Base-by-base conservation (phyloP, 1,284 basidiomycete genomes). In the Clitocybe nebularis region DNA sequence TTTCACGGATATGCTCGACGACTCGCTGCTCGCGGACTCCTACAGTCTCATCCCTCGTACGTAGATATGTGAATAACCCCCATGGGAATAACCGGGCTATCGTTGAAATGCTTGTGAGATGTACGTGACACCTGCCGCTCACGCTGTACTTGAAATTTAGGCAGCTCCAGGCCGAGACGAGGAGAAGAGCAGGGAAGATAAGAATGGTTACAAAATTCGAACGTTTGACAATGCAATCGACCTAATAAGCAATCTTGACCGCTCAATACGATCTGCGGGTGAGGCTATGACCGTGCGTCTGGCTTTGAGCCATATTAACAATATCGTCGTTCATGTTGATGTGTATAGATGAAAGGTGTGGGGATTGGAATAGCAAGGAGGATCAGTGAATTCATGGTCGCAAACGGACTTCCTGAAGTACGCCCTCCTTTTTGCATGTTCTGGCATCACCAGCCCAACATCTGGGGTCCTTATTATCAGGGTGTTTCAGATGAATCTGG, bases 181-280 rank as follows among this genome's bases (percentile, higher is more conserved):
- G 9, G 76, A 79, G 45, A 57, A 66, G 11, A 35, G 51, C 3
- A 62, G 59, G n/a, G 44, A 59, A 1, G 50, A 52, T n/a, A 46
- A 61, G 14, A 78, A 77, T 49, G 46, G 46, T 7, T 77, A 68
- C 64, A 78, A 74, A 60, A 53, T 77, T 7, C 66, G 67, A 41
- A 68, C 76, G n/a, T 77, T 71, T 50, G 59, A 58, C 34, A 62
- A 55, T 41, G 77, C 77, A 3, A 73, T 79, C 42, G 58, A 53
- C 7, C 58, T 58, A 25, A 63, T 79, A 38, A 45, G 58, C 23
- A 44, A 56, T 29, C 51, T 74, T 2, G 52, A 69, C 14, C 54
- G 64, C 36, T 70, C 71, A 39, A 64, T 79, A 43, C 59, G 51
- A 23, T 66, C 70, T 3, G 67, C 63, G 33, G 54, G 63, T 21